Conservation (phyloP, 306 rosid species). For the Corylus heterophylla region DNA sequence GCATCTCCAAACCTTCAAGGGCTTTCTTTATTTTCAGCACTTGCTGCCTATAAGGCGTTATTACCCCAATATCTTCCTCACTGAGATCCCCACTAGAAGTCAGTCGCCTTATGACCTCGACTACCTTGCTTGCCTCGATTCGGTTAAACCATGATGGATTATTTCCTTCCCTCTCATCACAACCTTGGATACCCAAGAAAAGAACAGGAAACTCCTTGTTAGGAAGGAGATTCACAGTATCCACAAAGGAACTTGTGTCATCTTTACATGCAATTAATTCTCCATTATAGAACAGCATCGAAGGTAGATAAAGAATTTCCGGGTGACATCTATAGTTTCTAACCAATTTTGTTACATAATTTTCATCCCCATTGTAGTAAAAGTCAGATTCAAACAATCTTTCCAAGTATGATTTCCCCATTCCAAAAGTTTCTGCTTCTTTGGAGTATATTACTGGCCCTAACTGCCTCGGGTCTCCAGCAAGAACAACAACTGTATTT, state of each 20-base stretch:
- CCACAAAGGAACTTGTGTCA: constrained; percentile 35
- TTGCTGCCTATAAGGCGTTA: constrained; percentile 91
- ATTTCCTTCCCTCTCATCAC: constrained; percentile 95
- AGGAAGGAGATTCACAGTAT: constrained; percentile 60
- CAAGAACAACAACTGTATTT: constrained; percentile 83
- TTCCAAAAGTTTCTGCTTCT: constrained; percentile 55
- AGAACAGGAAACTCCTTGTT: constrained; percentile 75
- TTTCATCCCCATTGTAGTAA: constrained; percentile 56
- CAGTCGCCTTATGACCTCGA: constrained; percentile 54
- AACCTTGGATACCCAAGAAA: constrained; percentile 94
- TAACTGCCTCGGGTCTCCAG: constrained; percentile 94
- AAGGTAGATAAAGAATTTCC: constrained; percentile 78
- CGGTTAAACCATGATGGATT: constrained; percentile 99
- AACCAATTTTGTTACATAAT: constrained; percentile 64
- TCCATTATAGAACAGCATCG: constrained; percentile 62
- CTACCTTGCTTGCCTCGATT: constrained; percentile 83
- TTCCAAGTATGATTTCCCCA: constrained; percentile 80
- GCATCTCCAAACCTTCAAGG: constrained; percentile 58
- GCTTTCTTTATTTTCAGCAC: constrained; percentile 74
- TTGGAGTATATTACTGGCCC: constrained; percentile 89
- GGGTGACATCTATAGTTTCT: constrained; percentile 88
- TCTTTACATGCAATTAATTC: constrained; percentile 82
- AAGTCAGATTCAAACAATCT: constrained; percentile 56
- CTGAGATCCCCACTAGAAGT: constrained; percentile 40
- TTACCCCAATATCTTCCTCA: constrained; percentile 81